phyloP scores from a whole-genome alignment of 1,284 basidiomycete species.

The Moniliella sp. region DNA sequence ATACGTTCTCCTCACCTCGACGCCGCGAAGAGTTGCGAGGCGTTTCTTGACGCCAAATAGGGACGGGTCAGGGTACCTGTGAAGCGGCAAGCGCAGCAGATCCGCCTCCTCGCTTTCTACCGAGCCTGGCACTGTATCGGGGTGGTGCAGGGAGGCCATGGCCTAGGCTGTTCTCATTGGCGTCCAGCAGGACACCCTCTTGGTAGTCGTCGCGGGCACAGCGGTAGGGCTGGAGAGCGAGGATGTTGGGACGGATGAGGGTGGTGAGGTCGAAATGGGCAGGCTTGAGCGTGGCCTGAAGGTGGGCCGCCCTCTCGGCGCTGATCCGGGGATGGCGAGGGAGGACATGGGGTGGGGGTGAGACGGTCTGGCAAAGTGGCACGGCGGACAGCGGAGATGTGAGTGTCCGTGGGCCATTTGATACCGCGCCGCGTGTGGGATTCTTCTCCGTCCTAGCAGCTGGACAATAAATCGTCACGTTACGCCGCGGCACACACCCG shows the following conservation, averaged over 20 bases:
- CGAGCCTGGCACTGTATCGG: slow-evolving; percentile 1
- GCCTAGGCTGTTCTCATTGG: slow-evolving; percentile 86
- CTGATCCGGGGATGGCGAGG: too few relatives aligned
- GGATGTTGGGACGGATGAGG: slow-evolving; percentile 67
- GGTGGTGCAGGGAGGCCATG: slow-evolving; percentile 47
- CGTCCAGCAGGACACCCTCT: slow-evolving; percentile 78
- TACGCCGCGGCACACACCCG: too few relatives aligned
- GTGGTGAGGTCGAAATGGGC: slow-evolving; percentile 27
- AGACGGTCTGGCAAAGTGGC: too few relatives aligned
- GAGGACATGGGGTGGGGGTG: too few relatives aligned
- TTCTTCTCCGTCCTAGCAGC: too few relatives aligned
- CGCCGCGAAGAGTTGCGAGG: slow-evolving; percentile 44
- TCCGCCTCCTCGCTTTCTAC: slow-evolving; percentile 4
- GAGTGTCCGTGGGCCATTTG: too few relatives aligned
- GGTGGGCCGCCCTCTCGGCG: too few relatives aligned
- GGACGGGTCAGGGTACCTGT: slow-evolving; percentile 73
- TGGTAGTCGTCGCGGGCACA: slow-evolving; percentile 92
- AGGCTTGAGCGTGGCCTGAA: too few relatives aligned
- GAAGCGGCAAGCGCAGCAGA: slow-evolving; percentile 46
- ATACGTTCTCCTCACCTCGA: slow-evolving; percentile 46
- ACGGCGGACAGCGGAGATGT: too few relatives aligned
- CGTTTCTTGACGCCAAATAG: slow-evolving; percentile 56
- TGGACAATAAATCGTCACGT: too few relatives aligned
- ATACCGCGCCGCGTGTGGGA: too few relatives aligned
- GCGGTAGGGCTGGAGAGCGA: slow-evolving; percentile 71